Percentiles rank a stretch among this genome's conserved stretches.
phyloP scores from a whole-genome alignment of 2,329 filamentous ascomycete genomes.

The Xylariaceae sp. region DNA sequence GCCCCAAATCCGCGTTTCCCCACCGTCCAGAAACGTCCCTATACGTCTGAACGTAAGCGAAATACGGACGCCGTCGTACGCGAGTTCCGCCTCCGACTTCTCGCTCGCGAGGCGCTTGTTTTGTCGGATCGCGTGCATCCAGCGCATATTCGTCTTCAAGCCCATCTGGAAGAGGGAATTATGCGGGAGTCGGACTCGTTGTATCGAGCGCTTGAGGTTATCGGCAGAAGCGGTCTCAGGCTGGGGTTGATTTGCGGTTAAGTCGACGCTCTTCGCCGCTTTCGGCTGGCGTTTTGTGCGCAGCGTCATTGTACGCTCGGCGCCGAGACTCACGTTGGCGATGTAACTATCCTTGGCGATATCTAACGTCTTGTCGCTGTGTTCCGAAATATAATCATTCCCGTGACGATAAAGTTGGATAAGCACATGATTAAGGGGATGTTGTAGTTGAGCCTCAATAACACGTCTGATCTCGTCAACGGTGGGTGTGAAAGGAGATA shows the following conservation, averaged over 20 bases:
- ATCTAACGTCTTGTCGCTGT: constrained; percentile 94
- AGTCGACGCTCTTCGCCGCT: background rate
- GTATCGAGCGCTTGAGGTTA: constrained; percentile 46
- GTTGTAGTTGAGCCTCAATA: constrained; percentile 68
- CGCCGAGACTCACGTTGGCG: constrained; percentile 90
- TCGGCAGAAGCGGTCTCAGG: constrained; percentile 23
- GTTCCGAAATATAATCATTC: constrained; percentile 88
- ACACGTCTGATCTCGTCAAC: constrained; percentile 63
- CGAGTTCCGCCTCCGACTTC: constrained; percentile 64
- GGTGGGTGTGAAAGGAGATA: constrained; percentile 68
- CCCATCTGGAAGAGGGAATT: constrained; percentile 86
- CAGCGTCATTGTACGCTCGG: constrained; percentile 83
- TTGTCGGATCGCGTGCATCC: constrained; percentile 86
- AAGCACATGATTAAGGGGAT: constrained; percentile 81
- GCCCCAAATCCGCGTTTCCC: constrained; percentile 74
- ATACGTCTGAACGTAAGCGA: constrained; percentile 89
- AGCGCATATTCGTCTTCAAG: constrained; percentile 72
- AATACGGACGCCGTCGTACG: constrained; percentile 72
- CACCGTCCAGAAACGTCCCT: constrained; percentile 70
- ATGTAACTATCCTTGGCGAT: constrained; percentile 77
- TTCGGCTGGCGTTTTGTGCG: constrained; percentile 63
- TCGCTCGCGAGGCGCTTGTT: constrained; percentile 70
- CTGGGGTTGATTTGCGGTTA: constrained; percentile 3
- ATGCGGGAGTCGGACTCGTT: constrained; percentile 72
- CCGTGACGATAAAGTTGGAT: constrained; percentile 92